Percentiles rank a stretch among this genome's conserved stretches.
Evolutionary conservation across 1,284 basidiomycete species (phyloP).

Genomic region (Butyriboletus regius): DNA sequence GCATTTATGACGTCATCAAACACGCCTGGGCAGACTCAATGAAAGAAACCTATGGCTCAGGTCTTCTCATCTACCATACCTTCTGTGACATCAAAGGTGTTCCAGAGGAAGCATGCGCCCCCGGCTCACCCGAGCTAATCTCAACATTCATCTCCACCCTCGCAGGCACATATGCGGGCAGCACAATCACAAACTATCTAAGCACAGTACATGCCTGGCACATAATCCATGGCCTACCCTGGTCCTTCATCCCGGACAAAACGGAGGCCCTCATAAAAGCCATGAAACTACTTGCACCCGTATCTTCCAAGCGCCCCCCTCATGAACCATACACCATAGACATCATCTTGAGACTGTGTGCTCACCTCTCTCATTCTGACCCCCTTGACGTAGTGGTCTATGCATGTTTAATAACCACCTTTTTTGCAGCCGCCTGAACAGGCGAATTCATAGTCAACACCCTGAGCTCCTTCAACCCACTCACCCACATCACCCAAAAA

Average conservation of each 20-base stretch:
- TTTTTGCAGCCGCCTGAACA: conserved; percentile 26
- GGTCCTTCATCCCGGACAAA: conserved; percentile 20
- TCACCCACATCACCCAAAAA: background rate
- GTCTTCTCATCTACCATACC: background rate
- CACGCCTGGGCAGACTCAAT: background rate
- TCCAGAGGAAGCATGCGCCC: no score
- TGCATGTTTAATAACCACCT: conserved; percentile 32
- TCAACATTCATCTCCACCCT: background rate
- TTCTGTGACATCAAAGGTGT: background rate
- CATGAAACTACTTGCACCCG: no score
- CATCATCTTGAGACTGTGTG: background rate
- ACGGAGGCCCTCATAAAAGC: conserved; percentile 12
- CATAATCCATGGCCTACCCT: conserved; percentile 1
- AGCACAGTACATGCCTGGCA: background rate
- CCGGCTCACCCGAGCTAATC: background rate
- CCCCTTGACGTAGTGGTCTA: conserved; percentile 31
- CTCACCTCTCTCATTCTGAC: conserved; percentile 8
- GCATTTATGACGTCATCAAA: background rate
- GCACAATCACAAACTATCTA: background rate
- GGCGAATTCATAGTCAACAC: conserved; percentile 33
- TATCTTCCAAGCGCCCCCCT: no score
- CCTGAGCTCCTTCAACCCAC: background rate
- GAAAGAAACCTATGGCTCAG: background rate
- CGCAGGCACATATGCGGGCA: fast-evolving
- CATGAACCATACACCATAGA: conserved; percentile 13